Evolutionary conservation across 805 yeast species (phyloP), one percentile per base, ranked within the genome.

Genomic region (Wickerhamomyces sydowiorum): DNA sequence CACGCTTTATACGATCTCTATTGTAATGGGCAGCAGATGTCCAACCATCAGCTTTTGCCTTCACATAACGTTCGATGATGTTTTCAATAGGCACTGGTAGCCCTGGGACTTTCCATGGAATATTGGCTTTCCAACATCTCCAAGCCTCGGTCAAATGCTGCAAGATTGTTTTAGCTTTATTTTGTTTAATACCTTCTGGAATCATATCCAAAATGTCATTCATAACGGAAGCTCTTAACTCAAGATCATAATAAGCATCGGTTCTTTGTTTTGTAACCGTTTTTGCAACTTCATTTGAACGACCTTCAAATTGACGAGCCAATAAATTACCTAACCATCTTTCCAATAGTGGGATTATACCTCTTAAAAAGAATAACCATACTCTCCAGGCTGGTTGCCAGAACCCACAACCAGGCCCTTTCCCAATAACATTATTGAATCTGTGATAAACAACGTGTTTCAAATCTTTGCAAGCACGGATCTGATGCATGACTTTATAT

Each of bases 361-460:
- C 99, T 52, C 99, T 72, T 66, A 93, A 64, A 62, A 91, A 91
- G 40, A 80, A 85, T 2, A 93, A 68, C 99, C 99, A 93, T 1
- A 90, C 91, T 51, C 96, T 70, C 99, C 98, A 93, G 1, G 96
- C 86, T 0, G 99, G 99, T 57, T 93, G 98, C 99, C 99, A 93
- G 61, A 93, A 86, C 1, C 99, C 99, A 67, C 96, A 86, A 0
- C 99, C 99, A 1, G 99, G 98, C 2, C 99, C 99, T 57, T 91
- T 93, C 0, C 97, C 97, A 21, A 93, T 85, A n/a, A 77, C 69
- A 29, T 73, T 70, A 57, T 93, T 93, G 66, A 93, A 93, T 47
- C 83, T 71, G 49, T 86, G 74, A 57, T 93, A 93, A 1, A 93
- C 83, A 7, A 91, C 81, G 59, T 93, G 99, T 62, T 93, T 93